These are phyloP conservation scores for Ceratocystis cacaofunesta DNA, from an alignment of 2,329 filamentous ascomycete species.

Conservation along the genomic window DNA sequence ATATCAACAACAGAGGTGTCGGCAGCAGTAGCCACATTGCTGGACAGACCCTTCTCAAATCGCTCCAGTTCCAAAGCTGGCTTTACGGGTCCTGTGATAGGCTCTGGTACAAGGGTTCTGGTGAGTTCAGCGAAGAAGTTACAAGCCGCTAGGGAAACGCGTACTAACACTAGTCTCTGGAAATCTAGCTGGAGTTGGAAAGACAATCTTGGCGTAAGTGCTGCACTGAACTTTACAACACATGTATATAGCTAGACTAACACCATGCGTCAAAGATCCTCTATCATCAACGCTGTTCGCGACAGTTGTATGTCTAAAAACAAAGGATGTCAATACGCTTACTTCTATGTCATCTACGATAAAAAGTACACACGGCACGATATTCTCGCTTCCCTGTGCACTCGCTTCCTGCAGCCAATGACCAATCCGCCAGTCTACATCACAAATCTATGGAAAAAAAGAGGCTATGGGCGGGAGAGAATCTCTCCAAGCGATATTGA, in stretches of 20 bases:
- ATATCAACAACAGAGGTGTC: neutral
- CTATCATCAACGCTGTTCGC: neutral
- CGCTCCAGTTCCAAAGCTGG: neutral
- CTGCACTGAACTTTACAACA: neutral
- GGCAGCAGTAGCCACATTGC: neutral
- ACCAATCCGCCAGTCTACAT: neutral
- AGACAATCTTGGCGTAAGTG: neutral
- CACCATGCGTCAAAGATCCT: neutral
- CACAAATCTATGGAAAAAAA: neutral
- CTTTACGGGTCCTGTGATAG: neutral
- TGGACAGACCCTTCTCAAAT: neutral
- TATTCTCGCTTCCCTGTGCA: neutral
- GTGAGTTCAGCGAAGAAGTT: neutral
- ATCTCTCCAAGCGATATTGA: neutral
- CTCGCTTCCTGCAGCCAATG: neutral
- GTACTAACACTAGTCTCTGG: neutral
- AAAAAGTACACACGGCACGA: neutral
- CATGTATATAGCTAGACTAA: neutral
- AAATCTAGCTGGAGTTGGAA: neutral
- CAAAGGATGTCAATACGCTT: neutral
- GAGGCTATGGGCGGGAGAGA: neutral
- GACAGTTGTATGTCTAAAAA: neutral
- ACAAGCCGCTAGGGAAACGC: neutral
- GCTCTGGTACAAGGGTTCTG: neutral
- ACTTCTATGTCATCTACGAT: neutral